Evolutionary conservation across 2,329 filamentous ascomycete genomes (phyloP), one percentile per base, ranked within the genome.

Genomic region (Lecanoromycetidae sp.): DNA sequence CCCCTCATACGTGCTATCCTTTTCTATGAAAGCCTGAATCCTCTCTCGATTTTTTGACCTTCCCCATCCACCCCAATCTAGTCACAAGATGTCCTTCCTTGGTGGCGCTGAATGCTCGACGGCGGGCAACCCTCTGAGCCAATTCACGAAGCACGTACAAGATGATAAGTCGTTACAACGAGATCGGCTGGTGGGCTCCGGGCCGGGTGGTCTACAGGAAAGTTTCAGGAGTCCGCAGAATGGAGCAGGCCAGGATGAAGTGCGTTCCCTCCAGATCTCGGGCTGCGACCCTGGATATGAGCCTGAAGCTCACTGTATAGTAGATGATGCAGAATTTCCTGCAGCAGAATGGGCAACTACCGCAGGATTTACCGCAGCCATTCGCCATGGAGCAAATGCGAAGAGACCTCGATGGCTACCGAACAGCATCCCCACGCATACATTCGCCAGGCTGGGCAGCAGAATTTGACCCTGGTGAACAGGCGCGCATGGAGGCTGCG

Each of bases 61-160:
- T 4, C 6, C 5, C 17, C 27, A 33, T 7, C 15, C 9, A 17
- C n/a, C 2, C 33, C 40, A 35, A 8, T 32, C 25, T 22, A 5
- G 3, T 19, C 8, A 15, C 33, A 48, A 52, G 56, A 96, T 98
- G 90, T 95, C 90, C 46, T 96, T 98, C 66, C 76, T 96, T 59
- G 86, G 87, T 67, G 88, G 90, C 58, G 84, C 90, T 58, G 91
- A 96, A 71, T 98, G 91, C 75, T 96, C 90, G 48, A 93, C 91
- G 52, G 87, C 85, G 55, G 87, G 83, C 61, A 98, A 98, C 66
- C 91, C 93, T 49, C 80, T 98, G 59, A 90, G 86, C 63, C 91
- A 96, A 72, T 94, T 98, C 65, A 87, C 88, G 55, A 98, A 98
- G 68, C 88, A 95, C 66, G 86, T 91, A 48, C 85, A 93, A 62